Base-by-base conservation (phyloP, 2,329 filamentous ascomycete genomes). In the Alternaria infectoria region DNA sequence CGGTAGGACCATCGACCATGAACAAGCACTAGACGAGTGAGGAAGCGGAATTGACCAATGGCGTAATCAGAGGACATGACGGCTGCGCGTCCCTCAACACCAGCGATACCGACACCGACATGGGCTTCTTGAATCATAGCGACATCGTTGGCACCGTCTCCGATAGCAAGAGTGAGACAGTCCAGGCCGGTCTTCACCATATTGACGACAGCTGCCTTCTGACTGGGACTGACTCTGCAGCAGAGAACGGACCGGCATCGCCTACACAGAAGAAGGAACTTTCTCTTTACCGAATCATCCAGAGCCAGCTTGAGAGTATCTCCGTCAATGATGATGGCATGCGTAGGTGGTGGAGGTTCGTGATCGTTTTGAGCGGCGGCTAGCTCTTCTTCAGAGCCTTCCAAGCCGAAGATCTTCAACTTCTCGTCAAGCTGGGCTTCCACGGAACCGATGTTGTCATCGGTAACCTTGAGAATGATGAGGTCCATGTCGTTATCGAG, bases 401-500 rank as follows among this genome's bases (percentile, higher is more conserved):
- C 93, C 76, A 97, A 87, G 62, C 87, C 87, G 73, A 99, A 99
- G 1, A 82, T 83, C 26, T 83, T 80, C 32, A 98, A 83, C 73
- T 93, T 85, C 69, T 89, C 88, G 73, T 96, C 91, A 15, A 99
- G 85, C 70, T 94, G 86, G 58, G 86, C 85, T 68, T 91, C 89
- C 3, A 93, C 87, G 36, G 84, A 83, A 12, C 85, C 83, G 10
- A 91, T 71, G 61, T 85, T 86, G 82, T 93, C 90, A 68, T 97
- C 93, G 1, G 92, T 88, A 28, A 96, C 86, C 77, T 96, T 96
- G 71, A 99, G 86, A 52, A 97, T 89, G 68, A 99, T 92, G 65
- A 99, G 84, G 71, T 99, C 96, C 96, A 99, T 97, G 70, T 97
- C 93, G 80, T 97, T 99, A 81, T 95, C 93, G 59, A 99, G 87